Evolutionary conservation across 2,329 filamentous ascomycete species (phyloP).

Genomic region (Shiraia sp.): DNA sequence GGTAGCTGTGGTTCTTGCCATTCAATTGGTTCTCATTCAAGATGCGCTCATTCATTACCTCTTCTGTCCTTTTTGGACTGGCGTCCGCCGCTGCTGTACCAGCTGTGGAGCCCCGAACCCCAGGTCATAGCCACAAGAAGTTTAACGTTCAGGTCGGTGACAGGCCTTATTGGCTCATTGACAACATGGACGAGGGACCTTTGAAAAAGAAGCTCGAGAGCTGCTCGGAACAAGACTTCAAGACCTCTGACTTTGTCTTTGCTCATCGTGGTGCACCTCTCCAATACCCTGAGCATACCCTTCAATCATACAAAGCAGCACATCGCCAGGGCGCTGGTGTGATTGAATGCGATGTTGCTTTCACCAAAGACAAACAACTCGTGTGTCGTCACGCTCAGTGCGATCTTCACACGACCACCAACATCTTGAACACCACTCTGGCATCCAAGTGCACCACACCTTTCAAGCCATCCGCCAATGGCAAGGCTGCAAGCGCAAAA

Average conservation of each 20-base stretch:
- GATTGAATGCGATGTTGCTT: conserved; percentile 45
- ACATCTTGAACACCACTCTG: conserved; percentile 43
- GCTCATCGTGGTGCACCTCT: conserved; percentile 43
- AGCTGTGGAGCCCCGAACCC: conserved; percentile 23
- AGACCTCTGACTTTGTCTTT: conserved; percentile 39
- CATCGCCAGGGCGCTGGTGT: conserved; percentile 42
- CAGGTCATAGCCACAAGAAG: conserved; percentile 19
- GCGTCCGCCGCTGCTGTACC: conserved; percentile 35
- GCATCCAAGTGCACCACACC: conserved; percentile 43
- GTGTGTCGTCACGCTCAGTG: conserved; percentile 46
- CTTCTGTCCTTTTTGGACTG: conserved; percentile 29
- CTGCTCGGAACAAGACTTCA: conserved; percentile 44
- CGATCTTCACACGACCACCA: conserved; percentile 45
- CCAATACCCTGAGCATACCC: conserved; percentile 43
- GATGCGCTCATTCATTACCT: conserved; percentile 36
- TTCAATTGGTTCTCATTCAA: conserved; percentile 12
- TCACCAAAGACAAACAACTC: conserved; percentile 44
- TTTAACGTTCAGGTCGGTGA: conserved; percentile 43
- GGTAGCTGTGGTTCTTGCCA: conserved; percentile 2
- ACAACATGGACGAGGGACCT: conserved; percentile 44
- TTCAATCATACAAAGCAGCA: conserved; percentile 36
- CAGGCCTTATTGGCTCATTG: conserved; percentile 42
- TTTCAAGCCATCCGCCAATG: conserved; percentile 38
- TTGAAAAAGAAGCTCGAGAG: conserved; percentile 43
- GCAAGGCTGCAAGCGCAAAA: conserved; percentile 59